A percentile compares a stretch with the other conserved stretches of the same genome.
phyloP scores from a whole-genome alignment of 768 basidiomycete species.

The Jaapia argillacea region DNA sequence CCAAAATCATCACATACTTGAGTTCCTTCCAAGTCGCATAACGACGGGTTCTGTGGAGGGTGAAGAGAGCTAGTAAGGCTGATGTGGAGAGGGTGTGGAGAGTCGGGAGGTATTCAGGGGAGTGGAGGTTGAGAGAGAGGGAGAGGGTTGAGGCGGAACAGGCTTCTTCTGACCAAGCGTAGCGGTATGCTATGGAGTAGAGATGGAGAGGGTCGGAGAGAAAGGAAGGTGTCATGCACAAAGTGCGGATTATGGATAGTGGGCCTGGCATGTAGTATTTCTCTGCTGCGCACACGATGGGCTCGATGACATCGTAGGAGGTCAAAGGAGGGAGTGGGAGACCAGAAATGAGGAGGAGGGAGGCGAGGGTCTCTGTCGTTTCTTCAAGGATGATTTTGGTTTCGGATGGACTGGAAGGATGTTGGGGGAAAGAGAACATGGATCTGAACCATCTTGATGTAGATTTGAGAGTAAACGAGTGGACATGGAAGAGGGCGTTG shows the following conservation, averaged over 20 bases:
- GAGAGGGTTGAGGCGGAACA: conserved; percentile 44
- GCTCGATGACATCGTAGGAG: conserved; percentile 45
- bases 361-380: conserved; percentile 42
- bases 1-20: conserved; percentile 42
- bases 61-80: conserved; percentile 42
- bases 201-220: conserved; percentile 40
- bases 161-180: conserved; percentile 49
- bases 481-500: conserved; percentile 57
- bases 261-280: conserved; percentile 67
- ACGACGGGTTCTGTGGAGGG: conserved; percentile 42
- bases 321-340: conserved; percentile 37
- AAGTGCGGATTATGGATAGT: conserved; percentile 45
- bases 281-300: conserved; percentile 51
- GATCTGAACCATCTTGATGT: conserved; percentile 57
- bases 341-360: conserved; percentile 53
- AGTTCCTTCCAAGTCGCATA: conserved; percentile 59
- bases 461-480: conserved; percentile 48
- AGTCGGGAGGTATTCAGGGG: conserved; percentile 30
- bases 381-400: conserved; percentile 42
- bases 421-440: conserved; percentile 48
- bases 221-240: conserved; percentile 42
- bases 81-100: conserved; percentile 38
- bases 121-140: conserved; percentile 40
- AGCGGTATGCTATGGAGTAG: conserved; percentile 45
- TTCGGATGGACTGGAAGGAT: background rate